Evolutionary conservation across 176 grass and related monocot genomes (phyloP).

Genomic region (maize (Zea mays)): Zm-B73-REFERENCE-NAM-5.0 NC_050096.1:240709001-240709500

Average conservation of each 20-base stretch:
- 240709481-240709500: background rate
- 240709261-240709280: slow-evolving; percentile 64
- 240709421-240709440: background rate
- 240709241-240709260: slow-evolving; percentile 72
- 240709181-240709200: slow-evolving; percentile 87
- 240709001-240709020: too few species aligned
- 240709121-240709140: slow-evolving; percentile 72
- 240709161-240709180: slow-evolving; percentile 77
- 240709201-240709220: slow-evolving; percentile 92
- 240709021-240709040: background rate
- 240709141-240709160: slow-evolving; percentile 67
- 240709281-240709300: background rate
- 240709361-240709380: background rate
- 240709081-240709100: slow-evolving; percentile 27
- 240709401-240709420: slow-evolving; percentile 5
- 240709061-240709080: slow-evolving; percentile 16
- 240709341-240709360: background rate
- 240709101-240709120: slow-evolving; percentile 3
- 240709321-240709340: background rate
- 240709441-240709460: background rate
- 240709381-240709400: background rate
- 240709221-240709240: slow-evolving; percentile 88
- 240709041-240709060: slow-evolving; percentile 11
- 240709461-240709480: background rate
- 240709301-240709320: slow-evolving; percentile 21